Evolutionary conservation across 768 basidiomycete genomes (phyloP).

Genomic region (Phlegmacium glaucopus): DNA sequence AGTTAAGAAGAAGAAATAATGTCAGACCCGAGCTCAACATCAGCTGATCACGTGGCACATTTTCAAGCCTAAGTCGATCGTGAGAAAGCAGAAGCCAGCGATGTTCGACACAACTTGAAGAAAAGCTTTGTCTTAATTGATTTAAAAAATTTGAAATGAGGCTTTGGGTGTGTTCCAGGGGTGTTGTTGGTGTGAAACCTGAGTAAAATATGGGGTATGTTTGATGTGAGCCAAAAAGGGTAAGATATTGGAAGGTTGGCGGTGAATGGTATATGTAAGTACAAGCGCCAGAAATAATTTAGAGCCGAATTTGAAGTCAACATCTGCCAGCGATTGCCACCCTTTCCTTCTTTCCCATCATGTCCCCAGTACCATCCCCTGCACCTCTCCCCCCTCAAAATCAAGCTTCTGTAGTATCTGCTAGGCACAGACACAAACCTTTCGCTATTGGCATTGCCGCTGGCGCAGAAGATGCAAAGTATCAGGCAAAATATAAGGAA

Average conservation of each 20-base stretch:
- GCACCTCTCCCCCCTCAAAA: constrained; percentile 40
- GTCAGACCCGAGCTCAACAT: background rate
- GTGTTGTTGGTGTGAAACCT: background rate
- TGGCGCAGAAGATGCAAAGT: constrained; percentile 82
- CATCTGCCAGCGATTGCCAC: constrained; percentile 25
- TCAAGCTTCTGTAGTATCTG: constrained; percentile 22
- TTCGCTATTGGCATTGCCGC: constrained; percentile 64
- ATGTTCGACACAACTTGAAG: constrained; percentile 1
- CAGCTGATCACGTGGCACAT: no score
- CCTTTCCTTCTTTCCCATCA: constrained; percentile 46
- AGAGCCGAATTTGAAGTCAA: constrained; percentile 24
- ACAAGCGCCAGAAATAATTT: constrained; percentile 17
- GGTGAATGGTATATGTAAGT: constrained; percentile 15
- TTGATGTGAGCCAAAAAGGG: constrained; percentile 29
- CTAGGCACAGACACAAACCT: constrained; percentile 46
- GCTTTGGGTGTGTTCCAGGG: background rate
- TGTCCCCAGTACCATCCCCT: constrained; percentile 65
- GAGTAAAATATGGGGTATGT: constrained; percentile 11
- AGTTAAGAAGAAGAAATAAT: background rate
- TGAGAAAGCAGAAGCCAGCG: constrained; percentile 2
- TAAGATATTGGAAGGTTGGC: constrained; percentile 30
- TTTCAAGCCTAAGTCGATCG: no score
- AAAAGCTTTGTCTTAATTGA: background rate
- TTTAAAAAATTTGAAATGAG: background rate
- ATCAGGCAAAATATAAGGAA: constrained; percentile 85